Conservation (phyloP, 345 rosid genomes). For the Cardiospermum halicacabum region DNA sequence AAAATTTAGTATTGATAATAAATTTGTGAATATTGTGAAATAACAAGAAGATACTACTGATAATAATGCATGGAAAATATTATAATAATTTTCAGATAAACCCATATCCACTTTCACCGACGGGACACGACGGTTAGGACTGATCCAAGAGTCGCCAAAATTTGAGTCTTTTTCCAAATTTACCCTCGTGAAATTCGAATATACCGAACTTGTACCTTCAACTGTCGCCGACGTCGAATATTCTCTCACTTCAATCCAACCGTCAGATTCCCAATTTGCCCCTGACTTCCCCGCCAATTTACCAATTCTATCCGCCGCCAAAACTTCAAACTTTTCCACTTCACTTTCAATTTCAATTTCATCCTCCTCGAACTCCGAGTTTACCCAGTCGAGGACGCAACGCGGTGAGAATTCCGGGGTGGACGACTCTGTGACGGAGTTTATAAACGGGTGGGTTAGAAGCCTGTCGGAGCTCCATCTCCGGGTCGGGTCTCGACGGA, state of each 20-base stretch:
- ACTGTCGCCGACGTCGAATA: constrained; percentile 9
- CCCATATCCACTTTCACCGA: constrained; percentile 7
- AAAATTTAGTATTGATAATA: neutral
- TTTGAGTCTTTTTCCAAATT: neutral
- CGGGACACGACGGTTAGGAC: constrained; percentile 18
- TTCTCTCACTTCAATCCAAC: constrained; percentile 48
- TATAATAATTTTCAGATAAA: neutral
- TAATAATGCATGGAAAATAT: neutral
- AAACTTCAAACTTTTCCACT: constrained; percentile 1
- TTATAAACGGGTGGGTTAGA: constrained; percentile 54
- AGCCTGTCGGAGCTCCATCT: constrained; percentile 81
- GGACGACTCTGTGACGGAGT: constrained; percentile 17
- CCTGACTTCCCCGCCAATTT: constrained; percentile 23
- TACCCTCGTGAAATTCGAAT: constrained; percentile 10
- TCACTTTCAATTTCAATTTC: constrained; percentile 15
- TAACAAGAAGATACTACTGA: constrained; percentile 10
- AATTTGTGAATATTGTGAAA: constrained; percentile 20
- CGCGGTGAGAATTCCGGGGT: constrained; percentile 65
- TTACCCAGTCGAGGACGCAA: constrained; percentile 57
- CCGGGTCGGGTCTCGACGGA: constrained; percentile 41
- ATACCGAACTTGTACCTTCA: constrained; percentile 22
- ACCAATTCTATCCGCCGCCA: constrained; percentile 22
- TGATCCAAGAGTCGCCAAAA: constrained; percentile 3
- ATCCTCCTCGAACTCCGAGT: constrained; percentile 33
- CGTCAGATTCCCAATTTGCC: constrained; percentile 56